phyloP scores from a whole-genome alignment of 768 basidiomycete species.

The Psilocybe subaeruginosa region DNA sequence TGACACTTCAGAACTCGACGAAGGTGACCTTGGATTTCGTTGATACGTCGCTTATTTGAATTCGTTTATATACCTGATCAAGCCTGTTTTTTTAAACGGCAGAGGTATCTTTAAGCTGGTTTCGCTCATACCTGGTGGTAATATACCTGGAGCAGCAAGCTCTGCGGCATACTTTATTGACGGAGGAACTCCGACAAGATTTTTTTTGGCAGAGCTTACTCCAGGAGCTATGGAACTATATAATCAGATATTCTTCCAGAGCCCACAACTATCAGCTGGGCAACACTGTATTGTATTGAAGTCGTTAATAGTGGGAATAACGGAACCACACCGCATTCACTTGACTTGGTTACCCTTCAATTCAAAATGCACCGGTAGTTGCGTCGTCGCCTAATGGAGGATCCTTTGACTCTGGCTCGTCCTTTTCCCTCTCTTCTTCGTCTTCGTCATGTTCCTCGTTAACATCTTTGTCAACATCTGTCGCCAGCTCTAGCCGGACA shows the following conservation, averaged over 20 bases:
- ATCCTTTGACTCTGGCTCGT: not conserved
- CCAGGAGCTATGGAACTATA: slow-evolving; percentile 8
- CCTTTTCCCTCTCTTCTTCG: not conserved
- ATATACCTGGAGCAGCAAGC: not conserved
- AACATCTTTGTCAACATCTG: too few species aligned
- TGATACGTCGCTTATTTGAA: not conserved
- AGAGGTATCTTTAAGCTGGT: not conserved
- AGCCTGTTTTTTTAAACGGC: not conserved
- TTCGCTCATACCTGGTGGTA: not conserved
- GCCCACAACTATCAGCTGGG: not conserved
- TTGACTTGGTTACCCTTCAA: slow-evolving; percentile 1
- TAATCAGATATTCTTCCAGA: slow-evolving; percentile 18
- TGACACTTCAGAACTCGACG: not conserved
- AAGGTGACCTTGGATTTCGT: not conserved
- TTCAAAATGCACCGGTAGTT: slow-evolving; percentile 11
- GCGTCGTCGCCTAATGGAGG: too few species aligned
- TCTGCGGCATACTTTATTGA: slow-evolving; percentile 20
- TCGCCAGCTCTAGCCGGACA: too few species aligned
- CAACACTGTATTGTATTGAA: slow-evolving; percentile 1
- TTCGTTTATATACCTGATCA: not conserved
- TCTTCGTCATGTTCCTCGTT: too few species aligned
- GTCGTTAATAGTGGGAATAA: slow-evolving; percentile 13
- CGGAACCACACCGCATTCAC: slow-evolving; percentile 8
- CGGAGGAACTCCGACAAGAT: slow-evolving; percentile 8
- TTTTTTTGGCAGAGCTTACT: slow-evolving; percentile 10